phyloP scores from a whole-genome alignment of 176 grass and related monocot genomes.

The Oropetium thomaeum region DNA sequence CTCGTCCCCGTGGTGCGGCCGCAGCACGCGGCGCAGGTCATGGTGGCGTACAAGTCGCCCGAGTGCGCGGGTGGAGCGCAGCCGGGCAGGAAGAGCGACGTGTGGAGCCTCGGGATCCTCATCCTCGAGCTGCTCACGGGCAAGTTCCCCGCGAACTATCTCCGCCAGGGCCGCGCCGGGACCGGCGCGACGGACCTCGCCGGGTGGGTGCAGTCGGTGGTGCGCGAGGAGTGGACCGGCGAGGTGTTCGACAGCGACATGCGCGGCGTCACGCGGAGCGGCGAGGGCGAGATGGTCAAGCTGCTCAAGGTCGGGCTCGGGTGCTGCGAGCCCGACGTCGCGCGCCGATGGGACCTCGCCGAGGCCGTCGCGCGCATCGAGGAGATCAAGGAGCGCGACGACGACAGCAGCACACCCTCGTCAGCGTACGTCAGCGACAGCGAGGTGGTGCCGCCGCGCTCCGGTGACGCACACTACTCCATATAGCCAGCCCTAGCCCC shows the following conservation, averaged over 20 bases:
- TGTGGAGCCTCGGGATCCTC: conserved; percentile 90
- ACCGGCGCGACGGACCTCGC: conserved; percentile 52
- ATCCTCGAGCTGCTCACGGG: conserved; percentile 79
- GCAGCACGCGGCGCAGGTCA: conserved; percentile 53
- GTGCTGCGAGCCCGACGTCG: conserved; percentile 68
- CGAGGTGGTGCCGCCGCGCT: background rate
- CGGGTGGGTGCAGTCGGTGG: conserved; percentile 79
- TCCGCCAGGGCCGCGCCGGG: conserved; percentile 42
- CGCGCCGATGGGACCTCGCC: conserved; percentile 50
- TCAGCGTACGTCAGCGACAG: conserved; percentile 39
- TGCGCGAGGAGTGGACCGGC: conserved; percentile 66
- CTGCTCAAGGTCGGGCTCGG: conserved; percentile 75
- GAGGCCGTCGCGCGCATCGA: conserved; percentile 60
- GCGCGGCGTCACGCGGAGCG: conserved; percentile 32
- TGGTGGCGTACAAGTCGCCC: conserved; percentile 91
- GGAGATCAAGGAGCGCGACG: conserved; percentile 52
- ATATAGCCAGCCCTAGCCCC: no score
- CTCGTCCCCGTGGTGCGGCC: conserved; percentile 59
- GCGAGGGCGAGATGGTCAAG: conserved; percentile 86
- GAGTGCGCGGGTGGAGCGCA: conserved; percentile 55
- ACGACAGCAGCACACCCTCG: conserved; percentile 41
- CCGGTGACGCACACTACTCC: background rate
- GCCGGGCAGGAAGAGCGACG: conserved; percentile 72
- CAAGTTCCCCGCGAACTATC: conserved; percentile 71
- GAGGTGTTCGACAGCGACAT: conserved; percentile 83